Evolutionary conservation across 2,329 filamentous ascomycete genomes (phyloP).

Genomic region (Diaporthe ampelina): DNA sequence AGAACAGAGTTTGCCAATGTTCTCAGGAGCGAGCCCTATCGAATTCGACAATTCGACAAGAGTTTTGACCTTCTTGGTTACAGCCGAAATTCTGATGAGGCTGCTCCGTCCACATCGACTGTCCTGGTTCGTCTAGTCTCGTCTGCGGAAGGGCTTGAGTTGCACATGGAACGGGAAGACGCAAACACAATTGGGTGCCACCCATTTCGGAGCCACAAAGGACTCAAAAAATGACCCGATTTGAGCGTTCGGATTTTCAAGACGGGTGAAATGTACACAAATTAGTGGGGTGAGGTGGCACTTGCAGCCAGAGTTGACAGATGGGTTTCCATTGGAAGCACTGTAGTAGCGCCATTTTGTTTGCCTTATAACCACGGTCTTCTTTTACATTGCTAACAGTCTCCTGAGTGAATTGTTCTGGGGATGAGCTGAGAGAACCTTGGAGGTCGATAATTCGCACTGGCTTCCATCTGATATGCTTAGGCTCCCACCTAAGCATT

Average conservation of each 20-base stretch:
- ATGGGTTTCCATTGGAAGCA: not conserved
- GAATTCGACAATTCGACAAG: not conserved
- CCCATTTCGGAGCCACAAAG: not conserved
- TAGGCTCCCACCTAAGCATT: too few species aligned
- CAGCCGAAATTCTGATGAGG: not conserved
- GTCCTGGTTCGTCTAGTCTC: not conserved
- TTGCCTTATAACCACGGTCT: too few species aligned
- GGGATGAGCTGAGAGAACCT: too few species aligned
- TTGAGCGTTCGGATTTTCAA: not conserved
- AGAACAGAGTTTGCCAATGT: not conserved
- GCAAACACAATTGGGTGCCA: constrained; percentile 2
- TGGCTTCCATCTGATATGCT: too few species aligned
- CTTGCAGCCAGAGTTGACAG: not conserved
- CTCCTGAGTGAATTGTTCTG: too few species aligned
- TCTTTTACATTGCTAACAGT: too few species aligned
- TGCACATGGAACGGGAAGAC: not conserved
- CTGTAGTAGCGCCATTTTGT: too few species aligned
- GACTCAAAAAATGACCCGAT: not conserved
- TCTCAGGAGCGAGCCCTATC: too few species aligned
- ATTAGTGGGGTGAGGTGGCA: not conserved
- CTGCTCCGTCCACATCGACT: not conserved
- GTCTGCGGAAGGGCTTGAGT: not conserved
- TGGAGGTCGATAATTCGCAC: too few species aligned
- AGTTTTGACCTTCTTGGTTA: not conserved
- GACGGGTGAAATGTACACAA: not conserved